Evolutionary conservation across 2,329 filamentous ascomycete genomes (phyloP), one percentile per base, ranked within the genome.

Genomic region (Colletotrichum sp.): DNA sequence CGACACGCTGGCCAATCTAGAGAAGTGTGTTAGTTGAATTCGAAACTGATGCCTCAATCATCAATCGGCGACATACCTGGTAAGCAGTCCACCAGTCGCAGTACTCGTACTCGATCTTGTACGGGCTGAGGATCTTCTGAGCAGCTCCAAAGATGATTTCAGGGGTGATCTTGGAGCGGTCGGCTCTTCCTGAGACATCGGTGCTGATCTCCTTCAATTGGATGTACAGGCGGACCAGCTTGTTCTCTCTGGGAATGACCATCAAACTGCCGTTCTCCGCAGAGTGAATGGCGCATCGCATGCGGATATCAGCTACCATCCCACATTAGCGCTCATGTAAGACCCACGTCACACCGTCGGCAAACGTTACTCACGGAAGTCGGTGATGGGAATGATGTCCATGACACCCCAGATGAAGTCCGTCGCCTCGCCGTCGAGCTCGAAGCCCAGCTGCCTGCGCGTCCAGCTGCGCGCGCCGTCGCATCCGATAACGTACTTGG

Each of bases 391-490:
- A 12, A 83, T 78, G 67, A 82, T 82, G 34, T 85, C 85, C 39
- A 87, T 78, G 2, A 88, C 86, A 8, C 87, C 87, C 86, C 86
- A 89, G 56, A 89, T 87, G 75, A 82, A 87, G 68, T 89, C 87
- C 0, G 87, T 89, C 36, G 86, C 87, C 66, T 92, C 90, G 7
- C 91, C 91, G 62, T 90, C 85, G 62, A 93, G 84, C 36, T 88
- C 85, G 36, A 91, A 88, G 0, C 90, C 89, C 2, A 94, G 84
- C 70, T 91, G 87, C 70, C 88, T 86, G 52, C 93, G 85, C 0
- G 90, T 91, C 91, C 92, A 94, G 71, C 89, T 92, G 79, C 93
- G 92, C 0, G 93, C 93, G 0, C 93, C 93, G 77, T 94, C 93
- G 60, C 91, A 92, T 1, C 93, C 93, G 6, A 95, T 87, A 34